Percentiles rank a stretch among this genome's conserved stretches.
Conservation (phyloP, 257 asterid genomes). For the Nicotiana sylvestris region DNA sequence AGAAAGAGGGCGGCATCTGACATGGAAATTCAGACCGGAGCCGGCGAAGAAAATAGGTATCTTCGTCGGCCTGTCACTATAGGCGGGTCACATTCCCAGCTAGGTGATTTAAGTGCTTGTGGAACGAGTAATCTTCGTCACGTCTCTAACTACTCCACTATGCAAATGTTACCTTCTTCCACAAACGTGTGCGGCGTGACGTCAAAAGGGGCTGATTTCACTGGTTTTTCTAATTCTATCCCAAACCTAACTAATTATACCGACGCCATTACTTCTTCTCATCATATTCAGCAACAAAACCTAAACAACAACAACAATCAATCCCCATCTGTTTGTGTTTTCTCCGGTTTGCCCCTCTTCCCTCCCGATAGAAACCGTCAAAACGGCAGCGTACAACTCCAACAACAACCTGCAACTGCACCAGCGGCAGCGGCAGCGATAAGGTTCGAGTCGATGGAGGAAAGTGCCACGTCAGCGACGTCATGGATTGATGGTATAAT, state of each 20-base stretch:
- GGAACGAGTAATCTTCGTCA: neutral
- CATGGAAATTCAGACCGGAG: slow-evolving; percentile 48
- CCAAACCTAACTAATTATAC: slow-evolving; percentile 20
- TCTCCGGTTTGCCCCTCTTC: slow-evolving; percentile 88
- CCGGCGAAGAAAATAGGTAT: slow-evolving; percentile 30
- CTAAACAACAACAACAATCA: slow-evolving; percentile 8
- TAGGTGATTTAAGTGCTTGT: slow-evolving; percentile 15
- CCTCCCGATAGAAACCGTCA: slow-evolving; percentile 56
- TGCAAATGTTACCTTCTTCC: slow-evolving; percentile 31
- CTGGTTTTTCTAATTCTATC: slow-evolving; percentile 27
- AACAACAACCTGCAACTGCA: slow-evolving; percentile 10
- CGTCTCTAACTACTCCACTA: slow-evolving; percentile 78
- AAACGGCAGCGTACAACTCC: slow-evolving; percentile 19
- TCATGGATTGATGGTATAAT: slow-evolving; percentile 90
- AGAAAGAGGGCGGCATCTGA: slow-evolving; percentile 85
- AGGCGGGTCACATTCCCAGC: neutral
- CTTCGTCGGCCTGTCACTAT: slow-evolving; percentile 41
- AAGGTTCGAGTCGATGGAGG: slow-evolving; percentile 36
- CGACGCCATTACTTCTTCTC: slow-evolving; percentile 26
- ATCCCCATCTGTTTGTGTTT: slow-evolving; percentile 62
- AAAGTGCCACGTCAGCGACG: slow-evolving; percentile 29
- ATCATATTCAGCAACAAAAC: slow-evolving; percentile 10
- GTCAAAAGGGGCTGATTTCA: slow-evolving; percentile 36
- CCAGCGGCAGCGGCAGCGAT: no score
- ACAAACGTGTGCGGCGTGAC: slow-evolving; percentile 39